Conservation (phyloP, 345 rosid genomes). For the Brassica cretica region DNA sequence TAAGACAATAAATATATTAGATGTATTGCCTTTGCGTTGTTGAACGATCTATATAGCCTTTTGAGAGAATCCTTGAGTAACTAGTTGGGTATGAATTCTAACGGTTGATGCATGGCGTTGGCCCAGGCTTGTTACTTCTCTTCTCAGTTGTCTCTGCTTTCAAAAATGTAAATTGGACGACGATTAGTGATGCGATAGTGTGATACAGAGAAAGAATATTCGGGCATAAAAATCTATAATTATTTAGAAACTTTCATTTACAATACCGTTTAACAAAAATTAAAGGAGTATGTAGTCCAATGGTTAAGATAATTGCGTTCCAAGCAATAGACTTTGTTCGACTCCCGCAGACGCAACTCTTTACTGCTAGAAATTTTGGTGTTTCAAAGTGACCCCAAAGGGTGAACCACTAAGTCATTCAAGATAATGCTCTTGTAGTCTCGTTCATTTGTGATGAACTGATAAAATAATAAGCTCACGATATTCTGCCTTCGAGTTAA, state of each 20-base stretch:
- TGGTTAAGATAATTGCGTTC: slow-evolving; percentile 81
- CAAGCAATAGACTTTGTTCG: slow-evolving; percentile 88
- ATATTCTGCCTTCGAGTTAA: neutral
- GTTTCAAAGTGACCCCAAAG: too few species aligned
- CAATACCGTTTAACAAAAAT: too few species aligned
- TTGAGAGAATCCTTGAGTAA: neutral
- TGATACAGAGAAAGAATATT: neutral
- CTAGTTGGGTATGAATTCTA: neutral
- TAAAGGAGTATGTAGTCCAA: slow-evolving; percentile 45
- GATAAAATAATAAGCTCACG: too few species aligned
- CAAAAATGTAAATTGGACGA: neutral
- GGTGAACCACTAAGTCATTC: too few species aligned
- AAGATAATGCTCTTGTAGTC: too few species aligned
- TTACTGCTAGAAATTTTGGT: too few species aligned
- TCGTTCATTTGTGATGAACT: too few species aligned
- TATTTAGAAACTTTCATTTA: neutral
- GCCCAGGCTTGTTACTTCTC: neutral
- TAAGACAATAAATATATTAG: neutral
- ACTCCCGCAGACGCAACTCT: slow-evolving; percentile 64
- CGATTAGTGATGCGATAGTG: neutral
- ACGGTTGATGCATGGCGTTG: neutral
- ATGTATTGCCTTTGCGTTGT: slow-evolving; percentile 1
- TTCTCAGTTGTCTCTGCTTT: neutral
- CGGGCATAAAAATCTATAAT: neutral
- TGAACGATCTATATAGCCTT: neutral